Evolutionary conservation across 2,329 filamentous ascomycete species (phyloP).

Genomic region (Pyricularia pennisetigena): DNA sequence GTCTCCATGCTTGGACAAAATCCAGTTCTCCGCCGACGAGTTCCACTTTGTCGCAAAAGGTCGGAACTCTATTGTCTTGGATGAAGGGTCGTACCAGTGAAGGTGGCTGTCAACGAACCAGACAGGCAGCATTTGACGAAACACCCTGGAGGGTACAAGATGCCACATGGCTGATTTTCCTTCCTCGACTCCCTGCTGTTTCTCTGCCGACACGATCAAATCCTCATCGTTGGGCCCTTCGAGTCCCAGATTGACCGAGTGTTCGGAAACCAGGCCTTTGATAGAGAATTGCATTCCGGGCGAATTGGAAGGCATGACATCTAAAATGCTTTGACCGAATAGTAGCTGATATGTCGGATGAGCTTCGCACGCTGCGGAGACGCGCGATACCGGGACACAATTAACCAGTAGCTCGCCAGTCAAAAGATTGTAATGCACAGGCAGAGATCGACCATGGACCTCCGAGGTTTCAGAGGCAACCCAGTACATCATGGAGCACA

Average conservation of each 20-base stretch:
- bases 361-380: constrained; percentile 32
- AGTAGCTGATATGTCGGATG: constrained; percentile 29
- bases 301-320: constrained; percentile 29
- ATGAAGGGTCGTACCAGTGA: constrained; percentile 34
- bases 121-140: constrained; percentile 20
- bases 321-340: constrained; percentile 30
- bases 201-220: constrained; percentile 20
- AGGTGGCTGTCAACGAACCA: constrained; percentile 27
- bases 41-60: constrained; percentile 16
- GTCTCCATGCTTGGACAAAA: constrained; percentile 6
- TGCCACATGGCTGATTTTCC: constrained; percentile 10
- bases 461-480: constrained; percentile 11
- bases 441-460: constrained; percentile 6
- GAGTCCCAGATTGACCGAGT: constrained; percentile 25
- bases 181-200: not conserved
- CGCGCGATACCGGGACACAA: constrained; percentile 33
- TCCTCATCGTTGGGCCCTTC: constrained; percentile 9
- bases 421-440: constrained; percentile 38
- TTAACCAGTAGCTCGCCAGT: constrained; percentile 42
- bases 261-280: constrained; percentile 18
- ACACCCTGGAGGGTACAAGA: constrained; percentile 29
- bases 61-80: constrained; percentile 22
- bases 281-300: constrained; percentile 30
- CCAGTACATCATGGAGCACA: constrained; percentile 7
- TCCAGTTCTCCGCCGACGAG: constrained; percentile 13